Evolutionary conservation across 345 rosid genomes (phyloP).

Genomic region (Citrus reticulata): DNA sequence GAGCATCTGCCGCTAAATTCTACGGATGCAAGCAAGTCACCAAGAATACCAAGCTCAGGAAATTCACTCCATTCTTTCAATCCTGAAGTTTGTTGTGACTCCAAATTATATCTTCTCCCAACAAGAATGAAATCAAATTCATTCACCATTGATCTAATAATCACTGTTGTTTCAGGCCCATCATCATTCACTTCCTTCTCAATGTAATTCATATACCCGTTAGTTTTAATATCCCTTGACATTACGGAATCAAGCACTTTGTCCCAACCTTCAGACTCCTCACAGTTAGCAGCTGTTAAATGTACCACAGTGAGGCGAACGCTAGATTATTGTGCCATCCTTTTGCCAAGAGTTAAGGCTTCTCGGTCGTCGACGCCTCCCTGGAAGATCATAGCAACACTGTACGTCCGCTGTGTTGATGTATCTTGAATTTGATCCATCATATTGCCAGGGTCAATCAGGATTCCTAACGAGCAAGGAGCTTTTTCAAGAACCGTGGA

Average conservation of each 20-base stretch:
- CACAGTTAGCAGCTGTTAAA: slow-evolving; percentile 7
- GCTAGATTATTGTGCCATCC: slow-evolving; percentile 34
- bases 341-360: slow-evolving; percentile 40
- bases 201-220: slow-evolving; percentile 9
- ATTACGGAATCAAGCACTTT: slow-evolving; percentile 26
- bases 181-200: slow-evolving; percentile 33
- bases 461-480: slow-evolving; percentile 64
- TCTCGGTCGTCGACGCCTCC: slow-evolving; percentile 70
- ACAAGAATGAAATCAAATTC: slow-evolving; percentile 42
- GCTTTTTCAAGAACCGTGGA: slow-evolving; percentile 41
- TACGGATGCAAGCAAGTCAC: not conserved
- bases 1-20: not conserved
- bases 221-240: slow-evolving; percentile 26
- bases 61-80: slow-evolving; percentile 58
- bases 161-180: slow-evolving; percentile 35
- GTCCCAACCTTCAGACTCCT: slow-evolving; percentile 29
- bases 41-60: slow-evolving; percentile 53
- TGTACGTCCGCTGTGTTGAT: not conserved
- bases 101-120: slow-evolving; percentile 42
- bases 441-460: slow-evolving; percentile 23
- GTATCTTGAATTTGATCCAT: slow-evolving; percentile 4
- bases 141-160: slow-evolving; percentile 28
- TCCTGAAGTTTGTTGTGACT: slow-evolving; percentile 33
- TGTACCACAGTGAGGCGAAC: slow-evolving; percentile 30
- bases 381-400: slow-evolving; percentile 37